These are phyloP conservation scores for Rhizomucor miehei DNA, from an alignment of 371 early-diverging fungal species.

Conservation along the genomic window DNA sequence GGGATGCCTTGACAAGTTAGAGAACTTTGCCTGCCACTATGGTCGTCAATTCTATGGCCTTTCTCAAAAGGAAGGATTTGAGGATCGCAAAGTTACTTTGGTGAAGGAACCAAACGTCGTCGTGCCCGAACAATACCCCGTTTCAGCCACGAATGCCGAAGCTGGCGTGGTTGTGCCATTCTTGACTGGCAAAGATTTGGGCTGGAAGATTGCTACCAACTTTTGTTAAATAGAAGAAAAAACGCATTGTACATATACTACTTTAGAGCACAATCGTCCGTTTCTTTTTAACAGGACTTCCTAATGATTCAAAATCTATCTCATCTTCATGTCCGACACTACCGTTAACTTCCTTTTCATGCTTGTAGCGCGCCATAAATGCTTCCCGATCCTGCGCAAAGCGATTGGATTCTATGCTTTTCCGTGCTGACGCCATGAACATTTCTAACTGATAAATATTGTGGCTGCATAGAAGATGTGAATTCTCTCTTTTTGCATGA, in stretches of 20 bases:
- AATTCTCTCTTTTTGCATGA: no score
- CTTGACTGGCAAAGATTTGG: slow-evolving; percentile 71
- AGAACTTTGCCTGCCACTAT: slow-evolving; percentile 79
- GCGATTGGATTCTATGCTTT: slow-evolving; percentile 49
- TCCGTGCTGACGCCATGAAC: slow-evolving; percentile 63
- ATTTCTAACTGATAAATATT: slow-evolving; percentile 62
- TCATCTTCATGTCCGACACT: slow-evolving; percentile 32
- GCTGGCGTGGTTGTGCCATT: slow-evolving; percentile 84
- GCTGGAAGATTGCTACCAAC: slow-evolving; percentile 63
- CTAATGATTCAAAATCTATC: slow-evolving; percentile 31
- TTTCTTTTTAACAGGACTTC: slow-evolving; percentile 37
- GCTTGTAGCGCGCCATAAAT: slow-evolving; percentile 48
- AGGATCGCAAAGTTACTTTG: slow-evolving; percentile 53
- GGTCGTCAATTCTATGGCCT: slow-evolving; percentile 85
- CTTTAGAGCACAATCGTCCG: slow-evolving; percentile 29
- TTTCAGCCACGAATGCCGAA: slow-evolving; percentile 48
- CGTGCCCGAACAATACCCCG: slow-evolving; percentile 57
- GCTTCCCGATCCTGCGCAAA: slow-evolving; percentile 45
- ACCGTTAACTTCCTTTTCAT: slow-evolving; percentile 25
- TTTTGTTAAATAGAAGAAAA: slow-evolving; percentile 23
- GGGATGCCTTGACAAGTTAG: slow-evolving; percentile 76
- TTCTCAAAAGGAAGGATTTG: slow-evolving; percentile 48
- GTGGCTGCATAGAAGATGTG: no score
- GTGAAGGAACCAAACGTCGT: slow-evolving; percentile 43
- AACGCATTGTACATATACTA: slow-evolving; percentile 13